Percentiles rank a stretch among this genome's conserved stretches.
Evolutionary conservation across 2,329 filamentous ascomycete genomes (phyloP).

Genomic region (Claviceps fusiformis): DNA sequence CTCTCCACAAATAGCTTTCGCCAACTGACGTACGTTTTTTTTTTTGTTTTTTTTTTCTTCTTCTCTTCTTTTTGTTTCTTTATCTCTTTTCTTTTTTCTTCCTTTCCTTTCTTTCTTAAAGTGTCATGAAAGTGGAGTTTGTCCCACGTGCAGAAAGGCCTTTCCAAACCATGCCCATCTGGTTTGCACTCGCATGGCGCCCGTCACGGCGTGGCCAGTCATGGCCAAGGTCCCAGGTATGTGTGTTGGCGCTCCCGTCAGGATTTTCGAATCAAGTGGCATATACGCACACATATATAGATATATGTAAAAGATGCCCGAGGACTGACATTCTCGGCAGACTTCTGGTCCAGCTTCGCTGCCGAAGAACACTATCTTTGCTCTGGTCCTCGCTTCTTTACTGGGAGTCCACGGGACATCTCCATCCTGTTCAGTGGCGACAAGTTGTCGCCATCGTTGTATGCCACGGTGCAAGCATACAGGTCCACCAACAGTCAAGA

Average conservation of each 20-base stretch:
- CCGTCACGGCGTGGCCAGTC: conserved; percentile 23
- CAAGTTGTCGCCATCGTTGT: conserved; percentile 24
- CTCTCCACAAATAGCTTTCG: conserved; percentile 6
- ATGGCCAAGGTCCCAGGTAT: conserved; percentile 25
- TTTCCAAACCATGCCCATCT: conserved; percentile 27
- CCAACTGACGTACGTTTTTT: conserved; percentile 13
- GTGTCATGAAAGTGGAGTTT: conserved; percentile 28
- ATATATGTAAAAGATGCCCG: neutral
- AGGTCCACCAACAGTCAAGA: conserved; percentile 18
- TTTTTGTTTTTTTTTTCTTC: neutral
- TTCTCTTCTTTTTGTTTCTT: neutral
- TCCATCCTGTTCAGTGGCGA: conserved; percentile 22
- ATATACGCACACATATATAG: neutral
- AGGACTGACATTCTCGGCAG: conserved; percentile 15
- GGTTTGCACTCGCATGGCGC: conserved; percentile 25
- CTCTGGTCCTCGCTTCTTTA: conserved; percentile 22
- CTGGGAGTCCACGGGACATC: conserved; percentile 23
- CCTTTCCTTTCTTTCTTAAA: conserved; percentile 6
- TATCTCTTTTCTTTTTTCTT: neutral
- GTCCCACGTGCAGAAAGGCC: conserved; percentile 27
- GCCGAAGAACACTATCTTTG: conserved; percentile 21
- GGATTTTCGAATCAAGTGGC: neutral
- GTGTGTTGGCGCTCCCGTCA: conserved; percentile 5
- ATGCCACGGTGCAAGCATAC: conserved; percentile 25
- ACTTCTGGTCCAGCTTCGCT: conserved; percentile 24